Evolutionary conservation across 192 early-diverging fungal species (phyloP), one percentile per base, ranked within the genome.

Genomic region (Gamsiella multidivaricata): DNA sequence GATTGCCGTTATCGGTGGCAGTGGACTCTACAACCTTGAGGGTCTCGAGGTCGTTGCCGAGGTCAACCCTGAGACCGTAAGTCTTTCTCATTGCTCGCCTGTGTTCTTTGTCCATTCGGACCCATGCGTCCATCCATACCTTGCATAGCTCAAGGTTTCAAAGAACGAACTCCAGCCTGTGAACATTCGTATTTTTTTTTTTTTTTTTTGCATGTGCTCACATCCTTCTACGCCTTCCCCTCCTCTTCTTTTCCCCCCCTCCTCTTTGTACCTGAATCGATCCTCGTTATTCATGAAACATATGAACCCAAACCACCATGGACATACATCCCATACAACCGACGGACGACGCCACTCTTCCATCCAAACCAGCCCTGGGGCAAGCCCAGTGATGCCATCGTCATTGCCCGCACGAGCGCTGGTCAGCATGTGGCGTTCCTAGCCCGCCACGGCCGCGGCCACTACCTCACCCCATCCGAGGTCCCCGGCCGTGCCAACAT

Each of bases 401-500:
- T 90, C 47, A 94, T 99, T 65, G 83, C 86, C 46, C 72, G 88
- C 62, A 89, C 93, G 12, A 65, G 86, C n/a, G 29, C 49, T 31
- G 95, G 93, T 39, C 83, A 85, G 83, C 90, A 95, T 72, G 87
- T 99, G 64, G 98, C 96, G 14, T 99, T 99, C 82, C 88, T 99
- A 39, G 94, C 98, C 29, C 91, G 98, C 33, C 98, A 99, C 79
- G 98, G 98, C 32, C 87, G 88, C 43, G 90, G 93, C 33, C 98
- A 99, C 85, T 87, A 86, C 58, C 81, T 92, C 70, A 92, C 92
- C 45, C 95, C 96, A 20, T 85, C 88, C 36, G 93, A 98, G 82
- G 95, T 99, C 28, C 97, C 97, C 57, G 87, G 88, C 37, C 91
- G 91, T 33, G 97, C 98, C 83, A 99, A 99, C 85, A 98, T 99